Evolutionary conservation across 768 basidiomycete genomes (phyloP).

Genomic region (Termitomyces sp.): DNA sequence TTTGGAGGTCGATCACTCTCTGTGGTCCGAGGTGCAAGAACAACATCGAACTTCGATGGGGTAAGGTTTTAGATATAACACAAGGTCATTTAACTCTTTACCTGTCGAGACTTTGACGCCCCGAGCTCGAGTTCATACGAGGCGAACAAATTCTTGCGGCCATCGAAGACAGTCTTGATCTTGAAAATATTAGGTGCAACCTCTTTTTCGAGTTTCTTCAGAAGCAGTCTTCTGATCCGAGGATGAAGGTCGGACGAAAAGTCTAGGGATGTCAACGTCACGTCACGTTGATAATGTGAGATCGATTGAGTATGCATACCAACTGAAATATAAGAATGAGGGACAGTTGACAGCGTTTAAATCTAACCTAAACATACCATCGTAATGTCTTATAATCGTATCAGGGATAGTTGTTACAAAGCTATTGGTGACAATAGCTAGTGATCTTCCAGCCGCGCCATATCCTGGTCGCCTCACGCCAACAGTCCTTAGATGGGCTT

Average conservation of each 20-base stretch:
- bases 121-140: slow-evolving; percentile 10
- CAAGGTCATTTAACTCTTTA: slow-evolving; percentile 3
- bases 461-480: slow-evolving; percentile 31
- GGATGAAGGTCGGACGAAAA: slow-evolving; percentile 19
- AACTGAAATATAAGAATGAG: slow-evolving; percentile 9
- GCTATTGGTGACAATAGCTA: slow-evolving; percentile 22
- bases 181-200: slow-evolving; percentile 56
- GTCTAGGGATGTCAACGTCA: neutral
- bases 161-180: slow-evolving; percentile 71
- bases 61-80: slow-evolving; percentile 11
- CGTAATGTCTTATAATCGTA: slow-evolving; percentile 17
- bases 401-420: slow-evolving; percentile 14
- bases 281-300: neutral
- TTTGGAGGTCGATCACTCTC: slow-evolving; percentile 36
- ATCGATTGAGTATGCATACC: slow-evolving; percentile 6
- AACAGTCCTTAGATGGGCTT: slow-evolving; percentile 24
- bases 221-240: slow-evolving; percentile 63
- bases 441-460: slow-evolving; percentile 25
- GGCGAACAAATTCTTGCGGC: slow-evolving; percentile 44
- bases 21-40: slow-evolving; percentile 37
- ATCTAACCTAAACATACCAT: slow-evolving; percentile 12
- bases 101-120: slow-evolving; percentile 2
- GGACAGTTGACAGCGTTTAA: neutral
- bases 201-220: slow-evolving; percentile 55
- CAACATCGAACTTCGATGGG: slow-evolving; percentile 15